Percentiles rank a stretch among this genome's conserved stretches.
Evolutionary conservation across 2,329 filamentous ascomycete species (phyloP).

Genomic region (Macrophomina tecta): DNA sequence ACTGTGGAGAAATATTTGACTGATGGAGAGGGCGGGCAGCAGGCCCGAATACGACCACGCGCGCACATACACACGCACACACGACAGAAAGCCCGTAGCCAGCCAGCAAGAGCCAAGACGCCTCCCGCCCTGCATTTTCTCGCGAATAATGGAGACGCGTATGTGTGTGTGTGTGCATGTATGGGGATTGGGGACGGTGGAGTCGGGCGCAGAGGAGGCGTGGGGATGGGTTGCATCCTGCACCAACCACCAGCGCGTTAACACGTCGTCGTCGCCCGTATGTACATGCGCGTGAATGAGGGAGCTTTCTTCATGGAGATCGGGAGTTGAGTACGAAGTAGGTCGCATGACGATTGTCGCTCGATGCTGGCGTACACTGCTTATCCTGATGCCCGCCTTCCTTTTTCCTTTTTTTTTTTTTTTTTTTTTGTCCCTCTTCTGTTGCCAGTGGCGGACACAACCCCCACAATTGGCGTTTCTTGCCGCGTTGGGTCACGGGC

Average conservation of each 20-base stretch:
- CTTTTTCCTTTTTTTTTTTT: no score
- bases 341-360: background rate
- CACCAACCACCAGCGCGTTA: slow-evolving; percentile 17
- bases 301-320: background rate
- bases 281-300: no score
- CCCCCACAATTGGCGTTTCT: background rate
- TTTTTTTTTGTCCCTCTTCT: background rate
- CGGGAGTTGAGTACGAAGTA: background rate
- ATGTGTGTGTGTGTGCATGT: background rate
- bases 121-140: background rate
- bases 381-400: background rate
- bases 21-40: background rate
- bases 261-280: background rate
- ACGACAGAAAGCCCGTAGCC: background rate
- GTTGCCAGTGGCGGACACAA: background rate
- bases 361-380: background rate
- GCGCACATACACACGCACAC: background rate
- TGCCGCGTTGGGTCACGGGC: background rate
- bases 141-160: background rate
- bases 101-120: background rate
- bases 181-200: background rate
- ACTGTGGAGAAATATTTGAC: slow-evolving; percentile 2
- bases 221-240: background rate
- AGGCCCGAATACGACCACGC: background rate
- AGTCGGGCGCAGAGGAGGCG: no score